Evolutionary conservation across 2,329 filamentous ascomycete species (phyloP).

Genomic region (Aureobasidium sp.): DNA sequence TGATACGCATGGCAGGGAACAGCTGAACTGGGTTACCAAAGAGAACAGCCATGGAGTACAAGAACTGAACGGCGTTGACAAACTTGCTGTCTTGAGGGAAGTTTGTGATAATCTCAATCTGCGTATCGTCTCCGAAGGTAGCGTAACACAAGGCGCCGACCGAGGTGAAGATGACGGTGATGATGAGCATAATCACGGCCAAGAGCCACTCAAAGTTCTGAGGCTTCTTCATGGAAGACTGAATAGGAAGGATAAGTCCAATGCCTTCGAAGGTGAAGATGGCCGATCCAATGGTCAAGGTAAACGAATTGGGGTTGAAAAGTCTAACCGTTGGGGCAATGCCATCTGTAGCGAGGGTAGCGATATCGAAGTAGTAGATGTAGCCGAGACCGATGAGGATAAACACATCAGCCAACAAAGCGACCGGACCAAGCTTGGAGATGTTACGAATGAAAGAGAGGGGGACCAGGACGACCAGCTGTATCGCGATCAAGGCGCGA

Average conservation of each 20-base stretch:
- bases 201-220: conserved; percentile 59
- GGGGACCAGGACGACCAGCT: conserved; percentile 57
- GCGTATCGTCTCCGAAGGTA: conserved; percentile 59
- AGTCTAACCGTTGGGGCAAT: conserved; percentile 54
- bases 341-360: conserved; percentile 47
- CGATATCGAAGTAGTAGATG: conserved; percentile 65
- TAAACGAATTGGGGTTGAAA: conserved; percentile 62
- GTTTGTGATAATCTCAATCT: conserved; percentile 69
- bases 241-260: conserved; percentile 66
- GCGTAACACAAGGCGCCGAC: conserved; percentile 67
- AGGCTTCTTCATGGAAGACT: conserved; percentile 65
- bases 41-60: conserved; percentile 67
- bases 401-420: conserved; percentile 62
- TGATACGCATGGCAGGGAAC: conserved; percentile 64
- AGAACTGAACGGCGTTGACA: conserved; percentile 68
- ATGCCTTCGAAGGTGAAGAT: conserved; percentile 77
- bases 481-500: conserved; percentile 55
- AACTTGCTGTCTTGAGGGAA: conserved; percentile 61
- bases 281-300: conserved; percentile 62
- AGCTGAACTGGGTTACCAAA: conserved; percentile 66
- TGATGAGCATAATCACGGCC: conserved; percentile 61
- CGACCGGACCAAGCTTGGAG: conserved; percentile 61
- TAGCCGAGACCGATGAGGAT: conserved; percentile 63
- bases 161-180: conserved; percentile 64
- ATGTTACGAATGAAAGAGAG: conserved; percentile 66